Conservation (phyloP, 2,329 filamentous ascomycete genomes). For the Chaetoscypha palmicola region DNA sequence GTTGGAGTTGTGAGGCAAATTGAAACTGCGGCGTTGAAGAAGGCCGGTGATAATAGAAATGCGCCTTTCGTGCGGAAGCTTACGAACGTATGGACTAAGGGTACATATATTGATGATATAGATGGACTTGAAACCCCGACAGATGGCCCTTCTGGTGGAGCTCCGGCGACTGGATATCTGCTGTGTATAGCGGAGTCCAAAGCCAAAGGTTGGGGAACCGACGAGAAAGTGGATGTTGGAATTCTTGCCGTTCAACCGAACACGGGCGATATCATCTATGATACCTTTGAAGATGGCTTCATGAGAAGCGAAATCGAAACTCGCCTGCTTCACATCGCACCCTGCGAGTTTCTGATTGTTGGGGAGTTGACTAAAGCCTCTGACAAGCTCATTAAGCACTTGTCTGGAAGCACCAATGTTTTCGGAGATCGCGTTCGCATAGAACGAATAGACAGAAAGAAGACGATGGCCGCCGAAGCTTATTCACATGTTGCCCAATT, state of each 20-base stretch:
- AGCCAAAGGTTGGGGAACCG: slow-evolving; percentile 72
- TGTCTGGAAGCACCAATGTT: slow-evolving; percentile 84
- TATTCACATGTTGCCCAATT: slow-evolving; percentile 88
- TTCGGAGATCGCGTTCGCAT: slow-evolving; percentile 87
- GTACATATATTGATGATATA: slow-evolving; percentile 91
- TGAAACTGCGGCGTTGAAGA: slow-evolving; percentile 93
- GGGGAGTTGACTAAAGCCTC: slow-evolving; percentile 85
- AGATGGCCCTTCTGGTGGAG: slow-evolving; percentile 50
- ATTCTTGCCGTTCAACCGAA: slow-evolving; percentile 91
- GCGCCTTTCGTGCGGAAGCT: slow-evolving; percentile 86
- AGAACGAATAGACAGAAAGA: slow-evolving; percentile 67
- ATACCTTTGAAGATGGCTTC: slow-evolving; percentile 93
- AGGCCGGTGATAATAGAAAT: slow-evolving; percentile 89
- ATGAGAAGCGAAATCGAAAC: slow-evolving; percentile 97
- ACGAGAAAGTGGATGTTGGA: slow-evolving; percentile 89
- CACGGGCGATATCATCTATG: slow-evolving; percentile 92
- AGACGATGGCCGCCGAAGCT: slow-evolving; percentile 76
- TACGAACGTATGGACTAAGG: slow-evolving; percentile 96
- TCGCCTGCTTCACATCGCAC: slow-evolving; percentile 86
- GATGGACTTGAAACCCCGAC: slow-evolving; percentile 61
- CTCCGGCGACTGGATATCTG: slow-evolving; percentile 71
- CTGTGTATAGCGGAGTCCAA: slow-evolving; percentile 85
- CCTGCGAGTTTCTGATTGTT: slow-evolving; percentile 90
- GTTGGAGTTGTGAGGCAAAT: slow-evolving; percentile 92
- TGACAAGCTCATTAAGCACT: slow-evolving; percentile 83